These are phyloP conservation scores for Pelargonium fulgidum DNA, from an alignment of 441 rosid genomes.

Conservation along the genomic window DNA sequence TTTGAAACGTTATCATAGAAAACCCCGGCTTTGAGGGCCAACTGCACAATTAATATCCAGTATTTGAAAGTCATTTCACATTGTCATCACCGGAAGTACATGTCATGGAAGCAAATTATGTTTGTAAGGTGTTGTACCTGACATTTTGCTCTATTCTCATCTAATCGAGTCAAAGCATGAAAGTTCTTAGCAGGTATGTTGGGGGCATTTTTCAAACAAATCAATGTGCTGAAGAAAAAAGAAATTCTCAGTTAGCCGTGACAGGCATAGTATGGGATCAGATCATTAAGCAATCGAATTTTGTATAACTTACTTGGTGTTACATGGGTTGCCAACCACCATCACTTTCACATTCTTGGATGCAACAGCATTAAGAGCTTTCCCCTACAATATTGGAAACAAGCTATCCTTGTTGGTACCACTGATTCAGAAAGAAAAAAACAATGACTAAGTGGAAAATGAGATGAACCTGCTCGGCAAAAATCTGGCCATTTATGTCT, in stretches of 20 bases:
- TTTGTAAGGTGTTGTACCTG: slow-evolving; percentile 41
- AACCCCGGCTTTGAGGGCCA: slow-evolving; percentile 75
- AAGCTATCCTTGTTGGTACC: not conserved
- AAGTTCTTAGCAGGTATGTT: slow-evolving; percentile 4
- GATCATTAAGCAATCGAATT: slow-evolving; percentile 5
- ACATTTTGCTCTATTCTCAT: slow-evolving; percentile 63
- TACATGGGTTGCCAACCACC: slow-evolving; percentile 95
- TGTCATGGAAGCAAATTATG: not conserved
- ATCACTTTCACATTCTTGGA: slow-evolving; percentile 79
- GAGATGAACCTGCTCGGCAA: slow-evolving; percentile 63
- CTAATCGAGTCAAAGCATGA: not conserved
- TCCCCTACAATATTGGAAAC: slow-evolving; percentile 43
- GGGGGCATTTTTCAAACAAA: slow-evolving; percentile 3
- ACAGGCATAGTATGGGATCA: not conserved
- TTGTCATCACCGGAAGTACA: not conserved
- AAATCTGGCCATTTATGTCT: slow-evolving; percentile 88
- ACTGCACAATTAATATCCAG: slow-evolving; percentile 32
- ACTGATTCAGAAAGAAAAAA: not conserved
- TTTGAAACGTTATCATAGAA: slow-evolving; percentile 87
- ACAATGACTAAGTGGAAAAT: not conserved
- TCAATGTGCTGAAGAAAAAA: slow-evolving; percentile 14
- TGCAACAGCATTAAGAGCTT: slow-evolving; percentile 91
- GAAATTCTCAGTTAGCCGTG: not conserved
- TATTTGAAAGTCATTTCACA: not conserved
- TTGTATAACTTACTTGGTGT: slow-evolving; percentile 67